Base-by-base conservation (phyloP, 1,139 yeast genomes). In the Yamadazyma epiphylla region DNA sequence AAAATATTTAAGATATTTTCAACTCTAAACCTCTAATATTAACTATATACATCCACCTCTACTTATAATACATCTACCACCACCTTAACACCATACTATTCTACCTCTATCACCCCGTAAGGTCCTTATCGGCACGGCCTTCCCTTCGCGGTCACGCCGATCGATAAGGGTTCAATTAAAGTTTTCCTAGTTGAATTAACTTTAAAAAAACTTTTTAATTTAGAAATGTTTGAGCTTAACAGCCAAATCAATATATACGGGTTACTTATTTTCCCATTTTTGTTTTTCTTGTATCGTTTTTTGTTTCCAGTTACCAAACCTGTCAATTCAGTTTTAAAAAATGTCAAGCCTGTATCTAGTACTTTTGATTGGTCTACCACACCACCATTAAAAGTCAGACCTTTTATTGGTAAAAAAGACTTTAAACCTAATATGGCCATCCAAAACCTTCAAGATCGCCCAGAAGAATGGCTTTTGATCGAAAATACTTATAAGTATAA, bases 371-470 rank as follows among this genome's bases (percentile, higher is more conserved):
- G 85, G 82, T 43, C 58, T 13, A 43, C 44, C 7, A 55, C 59
- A 4, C 51, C 59, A 33, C 86, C 80, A n/a, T 55, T 58, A 34
- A 67, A 58, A 28, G 73, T 65, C 51, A 70, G 86, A 31, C 86
- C 87, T 4, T 55, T 55, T 21, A 62, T 41, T 2, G 60, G 59
- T 3, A 64, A 64, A 32, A 51, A 46, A 24, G 58, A 58, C 43
- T 61, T 61, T 41, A 59, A 58, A 25, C 60, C 64, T 3, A 54
- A 60, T n/a, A 58, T 66, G 66, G 67, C 58, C 2, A 50, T 65
- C 19, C 49, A 49, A 21, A 60, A 60, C 32, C 36, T 66, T 17
- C 39, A 55, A 5, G 36, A 49, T 8, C 41, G 53, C 1, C 63
- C 65, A 1, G 55, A 60, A 29, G 61, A 61, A 12, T 63, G 70